Evolutionary conservation across 768 basidiomycete species (phyloP), one percentile per base, ranked within the genome.

Genomic region (Pisolithus orientalis): DNA sequence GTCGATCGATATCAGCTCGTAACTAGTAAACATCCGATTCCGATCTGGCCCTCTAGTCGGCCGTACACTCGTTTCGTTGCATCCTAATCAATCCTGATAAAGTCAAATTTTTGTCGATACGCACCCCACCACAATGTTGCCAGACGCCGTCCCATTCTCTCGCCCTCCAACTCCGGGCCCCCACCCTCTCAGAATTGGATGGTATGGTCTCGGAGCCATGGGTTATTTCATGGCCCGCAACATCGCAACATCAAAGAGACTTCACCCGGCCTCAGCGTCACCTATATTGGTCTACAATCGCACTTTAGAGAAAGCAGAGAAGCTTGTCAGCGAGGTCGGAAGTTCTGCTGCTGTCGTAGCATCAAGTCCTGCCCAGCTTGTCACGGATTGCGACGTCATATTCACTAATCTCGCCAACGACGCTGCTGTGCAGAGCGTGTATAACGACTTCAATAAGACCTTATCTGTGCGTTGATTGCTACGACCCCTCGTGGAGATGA

Each of bases 281-380:
- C 82, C 90, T 4, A 62, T 94, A 47, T 65, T 85, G 34, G 75
- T 94, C 8, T 92, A 80, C 75, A 95, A 94, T 63, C 80, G 92
- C n/a, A 78, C 82, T 6, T 50, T 64, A 5, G 72, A 76, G 31
- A 90, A 87, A 65, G 67, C 79, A 16, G 77, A 85, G 50, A 73
- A 75, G 17, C 76, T 88, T 0, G 64, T 71, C 2, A 69, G 77
- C n/a, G 77, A 82, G 32, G 60, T 89, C 9, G 83, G 85, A 6
- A 62, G 72, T 28, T 68, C 73, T 34, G 72, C 76, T 47, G 75
- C 83, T 60, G 67, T 69, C 39, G 74, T 91, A 44, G 87, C 85
- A 1, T 64, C 76, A 10, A 71, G 73, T 51, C 71, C 79, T 16
- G 76, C 75, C 46, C 77, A 90, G 59, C 65, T 93, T 51, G 87